A percentile compares a stretch with the other conserved stretches of the same genome.
Evolutionary conservation across 2,329 filamentous ascomycete species (phyloP).

Genomic region (Fusarium sp.): DNA sequence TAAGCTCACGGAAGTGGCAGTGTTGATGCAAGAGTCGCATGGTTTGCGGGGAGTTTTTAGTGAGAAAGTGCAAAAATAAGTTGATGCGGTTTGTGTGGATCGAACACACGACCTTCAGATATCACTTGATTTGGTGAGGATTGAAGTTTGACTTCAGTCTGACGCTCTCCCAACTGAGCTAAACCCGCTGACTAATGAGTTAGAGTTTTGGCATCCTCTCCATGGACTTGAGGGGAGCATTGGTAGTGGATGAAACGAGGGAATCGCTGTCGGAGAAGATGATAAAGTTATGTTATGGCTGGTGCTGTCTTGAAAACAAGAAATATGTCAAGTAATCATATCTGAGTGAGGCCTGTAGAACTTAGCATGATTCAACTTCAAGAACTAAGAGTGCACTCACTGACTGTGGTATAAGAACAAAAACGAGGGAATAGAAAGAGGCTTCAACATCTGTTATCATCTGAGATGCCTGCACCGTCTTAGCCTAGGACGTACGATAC

Average conservation of each 20-base stretch:
- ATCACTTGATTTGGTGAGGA: slow-evolving; percentile 4
- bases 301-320: fast-evolving
- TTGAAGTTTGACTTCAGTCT: slow-evolving; percentile 27
- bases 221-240: fast-evolving
- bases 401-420: background rate
- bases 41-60: fast-evolving
- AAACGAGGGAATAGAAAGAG: background rate
- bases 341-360: background rate
- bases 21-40: background rate
- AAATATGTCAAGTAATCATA: too few species aligned
- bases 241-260: fast-evolving
- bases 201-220: fast-evolving
- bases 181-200: slow-evolving; percentile 17
- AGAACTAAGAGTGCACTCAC: background rate
- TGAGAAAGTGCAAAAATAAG: background rate
- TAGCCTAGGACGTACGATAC: background rate
- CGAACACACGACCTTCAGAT: slow-evolving; percentile 30
- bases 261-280: fast-evolving
- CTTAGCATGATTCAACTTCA: background rate
- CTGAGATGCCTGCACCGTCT: background rate
- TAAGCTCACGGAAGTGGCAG: background rate
- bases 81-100: slow-evolving; percentile 19
- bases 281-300: fast-evolving
- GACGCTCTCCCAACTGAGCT: slow-evolving; percentile 29
- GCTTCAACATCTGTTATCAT: background rate